A percentile compares a stretch with the other conserved stretches of the same genome.
These are phyloP conservation scores for Urochloa ruziziensis DNA, from an alignment of 176 grass and related monocot species.

Conservation along the genomic window DNA sequence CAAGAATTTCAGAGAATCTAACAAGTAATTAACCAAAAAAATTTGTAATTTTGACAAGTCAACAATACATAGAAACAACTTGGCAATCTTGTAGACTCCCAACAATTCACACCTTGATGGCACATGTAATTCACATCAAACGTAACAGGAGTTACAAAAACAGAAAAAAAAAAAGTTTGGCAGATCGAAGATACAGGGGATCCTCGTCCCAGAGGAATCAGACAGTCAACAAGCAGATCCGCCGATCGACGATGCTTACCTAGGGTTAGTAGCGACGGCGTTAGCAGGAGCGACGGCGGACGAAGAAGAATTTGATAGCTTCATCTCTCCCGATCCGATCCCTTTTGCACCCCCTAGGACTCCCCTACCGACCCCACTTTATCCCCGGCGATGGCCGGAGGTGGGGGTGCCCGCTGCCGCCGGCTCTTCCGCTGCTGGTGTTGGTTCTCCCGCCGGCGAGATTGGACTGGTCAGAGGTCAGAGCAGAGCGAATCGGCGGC, in stretches of 20 bases:
- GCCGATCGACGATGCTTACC: constrained; percentile 23
- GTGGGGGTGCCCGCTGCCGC: background rate
- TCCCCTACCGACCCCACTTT: constrained; percentile 30
- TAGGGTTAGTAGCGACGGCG: constrained; percentile 15
- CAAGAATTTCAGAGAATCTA: background rate
- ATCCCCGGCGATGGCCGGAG: constrained; percentile 36
- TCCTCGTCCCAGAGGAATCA: background rate
- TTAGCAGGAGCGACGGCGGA: constrained; percentile 10
- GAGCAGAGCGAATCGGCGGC: background rate
- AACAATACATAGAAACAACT: background rate
- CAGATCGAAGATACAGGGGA: constrained; percentile 19
- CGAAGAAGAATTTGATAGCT: constrained; percentile 11
- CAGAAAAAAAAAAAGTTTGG: background rate
- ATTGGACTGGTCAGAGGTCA: background rate
- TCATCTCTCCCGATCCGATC: constrained; percentile 43
- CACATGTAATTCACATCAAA: background rate
- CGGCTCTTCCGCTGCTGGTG: background rate
- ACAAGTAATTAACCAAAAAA: background rate
- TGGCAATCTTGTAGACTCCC: background rate
- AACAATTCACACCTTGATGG: background rate
- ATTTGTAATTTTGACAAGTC: background rate
- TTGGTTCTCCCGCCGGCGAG: background rate
- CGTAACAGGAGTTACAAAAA: background rate
- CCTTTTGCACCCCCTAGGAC: constrained; percentile 21
- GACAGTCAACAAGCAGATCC: constrained; percentile 7